These are phyloP conservation scores for Phycomyces nitens DNA, from an alignment of 192 early-diverging fungal species.

Conservation along the genomic window DNA sequence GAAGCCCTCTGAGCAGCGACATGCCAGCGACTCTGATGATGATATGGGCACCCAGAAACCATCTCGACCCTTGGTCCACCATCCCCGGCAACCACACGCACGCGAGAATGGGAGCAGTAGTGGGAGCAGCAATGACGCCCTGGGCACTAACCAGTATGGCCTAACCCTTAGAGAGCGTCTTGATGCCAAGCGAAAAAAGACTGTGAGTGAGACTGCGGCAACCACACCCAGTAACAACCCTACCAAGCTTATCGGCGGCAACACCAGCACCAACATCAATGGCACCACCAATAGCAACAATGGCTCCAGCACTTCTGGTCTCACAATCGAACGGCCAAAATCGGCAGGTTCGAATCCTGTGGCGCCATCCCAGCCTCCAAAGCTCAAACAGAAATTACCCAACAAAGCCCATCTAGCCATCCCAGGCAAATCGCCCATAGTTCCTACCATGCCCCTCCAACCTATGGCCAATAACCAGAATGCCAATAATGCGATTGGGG, in stretches of 20 bases:
- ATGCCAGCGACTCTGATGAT: too few relatives aligned
- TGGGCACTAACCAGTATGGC: background rate
- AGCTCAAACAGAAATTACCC: constrained; percentile 27
- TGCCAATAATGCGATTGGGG: too few relatives aligned
- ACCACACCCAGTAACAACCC: background rate
- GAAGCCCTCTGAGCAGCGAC: too few relatives aligned
- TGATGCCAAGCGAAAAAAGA: constrained; percentile 20
- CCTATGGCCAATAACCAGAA: background rate
- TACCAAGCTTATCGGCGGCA: too few relatives aligned
- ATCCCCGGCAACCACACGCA: too few relatives aligned
- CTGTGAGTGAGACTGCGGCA: background rate
- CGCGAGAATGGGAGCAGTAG: too few relatives aligned
- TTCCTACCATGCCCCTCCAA: background rate
- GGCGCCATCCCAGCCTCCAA: background rate
- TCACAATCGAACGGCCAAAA: too few relatives aligned
- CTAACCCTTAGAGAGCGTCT: constrained; percentile 11
- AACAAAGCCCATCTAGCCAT: constrained; percentile 22
- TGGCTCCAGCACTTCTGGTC: background rate
- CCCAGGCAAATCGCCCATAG: background rate
- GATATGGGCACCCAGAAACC: too few relatives aligned
- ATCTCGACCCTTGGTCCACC: too few relatives aligned
- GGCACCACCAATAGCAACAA: constrained; percentile 4
- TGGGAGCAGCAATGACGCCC: too few relatives aligned
- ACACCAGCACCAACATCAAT: background rate
- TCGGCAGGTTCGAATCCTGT: background rate